These are phyloP conservation scores for Paramyrothecium sp. DNA, from an alignment of 2,329 filamentous ascomycete species.

Conservation along the genomic window DNA sequence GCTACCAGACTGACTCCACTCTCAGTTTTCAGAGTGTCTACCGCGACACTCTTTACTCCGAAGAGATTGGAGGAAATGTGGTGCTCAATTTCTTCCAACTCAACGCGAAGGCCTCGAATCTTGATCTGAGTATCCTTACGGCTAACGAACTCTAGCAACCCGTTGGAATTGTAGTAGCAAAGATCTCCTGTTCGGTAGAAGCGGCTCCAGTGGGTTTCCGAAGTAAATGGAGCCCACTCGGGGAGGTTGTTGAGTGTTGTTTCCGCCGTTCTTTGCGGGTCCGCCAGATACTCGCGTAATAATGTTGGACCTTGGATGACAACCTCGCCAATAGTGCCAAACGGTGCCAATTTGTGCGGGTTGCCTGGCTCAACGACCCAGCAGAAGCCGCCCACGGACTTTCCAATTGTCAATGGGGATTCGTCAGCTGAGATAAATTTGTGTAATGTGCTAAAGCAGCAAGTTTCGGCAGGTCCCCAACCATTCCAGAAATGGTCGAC, in stretches of 20 bases:
- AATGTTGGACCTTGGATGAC: constrained; percentile 11
- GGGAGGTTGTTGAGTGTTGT: neutral
- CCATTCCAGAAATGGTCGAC: constrained; percentile 7
- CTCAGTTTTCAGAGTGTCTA: constrained; percentile 41
- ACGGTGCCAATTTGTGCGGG: constrained; percentile 2
- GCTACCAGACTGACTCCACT: constrained; percentile 40
- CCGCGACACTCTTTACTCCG: constrained; percentile 13
- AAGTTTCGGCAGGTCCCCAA: constrained; percentile 9
- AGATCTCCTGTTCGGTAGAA: constrained; percentile 16
- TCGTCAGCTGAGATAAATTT: neutral
- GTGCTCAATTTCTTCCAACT: constrained; percentile 15
- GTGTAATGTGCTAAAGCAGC: neutral
- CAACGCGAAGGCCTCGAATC: constrained; percentile 15
- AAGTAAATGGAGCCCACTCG: neutral
- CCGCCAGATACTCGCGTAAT: constrained; percentile 7
- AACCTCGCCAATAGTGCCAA: constrained; percentile 9
- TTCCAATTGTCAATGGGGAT: constrained; percentile 1
- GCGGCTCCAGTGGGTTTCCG: neutral
- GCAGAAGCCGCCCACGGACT: constrained; percentile 1
- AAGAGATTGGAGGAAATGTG: neutral
- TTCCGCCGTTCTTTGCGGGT: neutral
- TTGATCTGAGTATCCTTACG: constrained; percentile 11
- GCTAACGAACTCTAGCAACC: constrained; percentile 11
- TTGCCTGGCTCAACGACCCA: constrained; percentile 6
- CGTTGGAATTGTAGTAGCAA: constrained; percentile 9